phyloP scores from a whole-genome alignment of 139 green algal genomes.

The Parachlorella kessleri region DNA sequence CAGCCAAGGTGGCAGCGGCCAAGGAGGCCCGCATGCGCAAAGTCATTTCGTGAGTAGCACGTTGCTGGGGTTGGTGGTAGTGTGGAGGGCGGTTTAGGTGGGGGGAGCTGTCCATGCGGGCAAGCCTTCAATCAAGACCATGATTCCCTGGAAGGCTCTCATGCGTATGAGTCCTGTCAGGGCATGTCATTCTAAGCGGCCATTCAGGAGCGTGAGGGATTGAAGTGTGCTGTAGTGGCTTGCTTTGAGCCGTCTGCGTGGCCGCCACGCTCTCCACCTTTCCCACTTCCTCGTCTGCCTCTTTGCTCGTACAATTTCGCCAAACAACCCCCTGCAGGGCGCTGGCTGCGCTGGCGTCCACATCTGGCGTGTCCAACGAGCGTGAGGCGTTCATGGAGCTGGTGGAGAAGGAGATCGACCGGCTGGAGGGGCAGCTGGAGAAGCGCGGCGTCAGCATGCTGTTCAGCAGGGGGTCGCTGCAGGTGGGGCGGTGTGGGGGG shows the following conservation, averaged over 20 bases:
- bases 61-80: conserved; percentile 10
- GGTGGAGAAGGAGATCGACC: conserved; percentile 75
- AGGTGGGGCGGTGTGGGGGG: conserved; percentile 19
- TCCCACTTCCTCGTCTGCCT: no score
- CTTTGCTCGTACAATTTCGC: no score
- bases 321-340: conserved; percentile 24
- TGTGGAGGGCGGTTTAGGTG: no score
- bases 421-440: conserved; percentile 49
- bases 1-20: conserved; percentile 40
- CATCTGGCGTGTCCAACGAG: conserved; percentile 71
- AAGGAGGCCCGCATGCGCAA: conserved; percentile 62
- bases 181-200: no score
- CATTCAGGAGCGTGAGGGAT: no score
- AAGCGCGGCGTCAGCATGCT: conserved; percentile 47
- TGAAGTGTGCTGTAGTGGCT: no score
- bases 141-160: no score
- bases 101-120: no score
- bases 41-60: conserved; percentile 43
- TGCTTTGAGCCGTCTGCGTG: no score
- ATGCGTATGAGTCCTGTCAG: no score
- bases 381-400: conserved; percentile 84
- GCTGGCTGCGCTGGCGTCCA: conserved; percentile 49
- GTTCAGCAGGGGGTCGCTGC: conserved; percentile 37
- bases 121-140: no score
- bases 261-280: no score